Evolutionary conservation across 306 rosid genomes (phyloP).

Genomic region (Rosa persica): DNA sequence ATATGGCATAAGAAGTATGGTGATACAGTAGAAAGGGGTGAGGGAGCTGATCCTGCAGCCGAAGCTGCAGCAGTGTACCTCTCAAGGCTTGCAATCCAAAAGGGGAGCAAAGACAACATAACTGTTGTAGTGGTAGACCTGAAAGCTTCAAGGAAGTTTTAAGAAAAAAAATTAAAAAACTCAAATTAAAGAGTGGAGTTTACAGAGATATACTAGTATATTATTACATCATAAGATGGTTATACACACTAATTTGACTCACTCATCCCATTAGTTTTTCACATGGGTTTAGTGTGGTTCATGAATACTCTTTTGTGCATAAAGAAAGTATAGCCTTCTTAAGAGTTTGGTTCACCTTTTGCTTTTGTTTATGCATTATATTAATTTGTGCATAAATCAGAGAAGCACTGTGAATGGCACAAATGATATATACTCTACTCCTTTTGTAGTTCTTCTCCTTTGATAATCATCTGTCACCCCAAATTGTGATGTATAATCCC

Average conservation of each 20-base stretch:
- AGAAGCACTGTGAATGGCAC: neutral
- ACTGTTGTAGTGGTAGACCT: constrained; percentile 75
- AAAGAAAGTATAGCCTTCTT: neutral
- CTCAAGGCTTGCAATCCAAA: constrained; percentile 61
- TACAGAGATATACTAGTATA: constrained; percentile 10
- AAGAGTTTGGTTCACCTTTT: neutral
- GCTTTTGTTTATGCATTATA: neutral
- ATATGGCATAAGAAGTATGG: constrained; percentile 74
- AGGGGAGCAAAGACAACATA: constrained; percentile 83
- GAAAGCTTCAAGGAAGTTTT: constrained; percentile 70
- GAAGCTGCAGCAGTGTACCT: constrained; percentile 81
- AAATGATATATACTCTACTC: neutral
- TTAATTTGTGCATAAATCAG: neutral
- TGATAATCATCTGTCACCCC: neutral
- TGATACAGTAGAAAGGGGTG: constrained; percentile 22
- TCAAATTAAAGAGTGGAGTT: constrained; percentile 11
- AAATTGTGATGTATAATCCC: neutral
- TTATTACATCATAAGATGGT: constrained; percentile 12
- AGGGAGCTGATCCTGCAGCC: constrained; percentile 67
- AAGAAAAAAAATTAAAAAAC: constrained; percentile 41
- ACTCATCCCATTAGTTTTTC: constrained; percentile 42
- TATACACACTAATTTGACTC: constrained; percentile 22
- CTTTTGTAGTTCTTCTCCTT: neutral
- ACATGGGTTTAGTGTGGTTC: constrained; percentile 35
- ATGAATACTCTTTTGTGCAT: constrained; percentile 26